Conservation (phyloP, 805 yeast species). For the Kluyveromyces lactis region DNA sequence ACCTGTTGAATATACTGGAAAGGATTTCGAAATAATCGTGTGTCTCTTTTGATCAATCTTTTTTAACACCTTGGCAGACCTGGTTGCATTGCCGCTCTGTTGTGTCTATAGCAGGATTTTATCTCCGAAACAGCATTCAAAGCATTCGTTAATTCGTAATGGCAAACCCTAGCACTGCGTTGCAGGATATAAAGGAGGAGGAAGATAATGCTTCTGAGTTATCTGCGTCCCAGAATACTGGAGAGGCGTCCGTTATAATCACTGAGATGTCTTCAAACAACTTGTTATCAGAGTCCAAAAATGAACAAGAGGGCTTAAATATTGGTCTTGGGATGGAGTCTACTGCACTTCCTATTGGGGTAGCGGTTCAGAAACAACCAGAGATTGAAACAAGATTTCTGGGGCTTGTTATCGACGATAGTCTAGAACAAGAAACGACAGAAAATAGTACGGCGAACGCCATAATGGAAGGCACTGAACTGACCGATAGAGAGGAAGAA, state of each 20-base stretch:
- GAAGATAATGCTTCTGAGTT: slow-evolving; percentile 13
- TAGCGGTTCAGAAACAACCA: background rate
- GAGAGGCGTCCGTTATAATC: background rate
- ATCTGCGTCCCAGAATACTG: background rate
- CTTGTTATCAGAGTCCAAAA: background rate
- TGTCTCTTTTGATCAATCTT: too few relatives aligned
- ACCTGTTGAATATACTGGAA: too few relatives aligned
- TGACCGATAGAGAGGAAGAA: slow-evolving; percentile 3
- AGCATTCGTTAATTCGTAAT: background rate
- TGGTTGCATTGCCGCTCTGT: too few relatives aligned
- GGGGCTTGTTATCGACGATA: background rate
- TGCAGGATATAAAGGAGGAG: slow-evolving; percentile 24
- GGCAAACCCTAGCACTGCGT: slow-evolving; percentile 6
- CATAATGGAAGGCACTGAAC: background rate
- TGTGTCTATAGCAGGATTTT: too few relatives aligned
- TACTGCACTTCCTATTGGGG: background rate
- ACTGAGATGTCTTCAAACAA: background rate
- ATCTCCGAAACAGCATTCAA: too few relatives aligned
- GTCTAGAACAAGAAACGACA: background rate
- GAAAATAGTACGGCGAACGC: background rate
- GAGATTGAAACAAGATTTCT: slow-evolving; percentile 1
- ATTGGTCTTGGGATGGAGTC: background rate
- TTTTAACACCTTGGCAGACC: too few relatives aligned
- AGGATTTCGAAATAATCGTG: too few relatives aligned
- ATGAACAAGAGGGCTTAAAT: slow-evolving; percentile 1